A percentile compares a stretch with the other conserved stretches of the same genome.
Evolutionary conservation across 2,329 filamentous ascomycete species (phyloP).

Genomic region (Fonsecaea pugnacius): DNA sequence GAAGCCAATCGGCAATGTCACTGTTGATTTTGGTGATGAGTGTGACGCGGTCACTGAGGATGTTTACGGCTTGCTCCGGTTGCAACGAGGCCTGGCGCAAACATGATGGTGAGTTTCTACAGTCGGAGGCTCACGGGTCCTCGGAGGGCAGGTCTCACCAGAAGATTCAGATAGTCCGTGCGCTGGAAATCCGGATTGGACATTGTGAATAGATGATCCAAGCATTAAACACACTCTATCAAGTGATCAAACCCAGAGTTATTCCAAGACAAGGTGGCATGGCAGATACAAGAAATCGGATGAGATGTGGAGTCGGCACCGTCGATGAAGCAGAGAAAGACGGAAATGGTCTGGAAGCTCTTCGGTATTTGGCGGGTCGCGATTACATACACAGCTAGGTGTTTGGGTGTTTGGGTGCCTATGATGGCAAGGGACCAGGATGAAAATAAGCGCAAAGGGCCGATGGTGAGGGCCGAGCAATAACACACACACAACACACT

Average conservation of each 20-base stretch:
- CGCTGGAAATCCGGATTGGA: constrained; percentile 43
- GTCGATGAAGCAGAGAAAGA: constrained; percentile 5
- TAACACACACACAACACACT: too few species aligned
- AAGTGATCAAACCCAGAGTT: constrained; percentile 2
- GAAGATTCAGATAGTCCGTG: constrained; percentile 89
- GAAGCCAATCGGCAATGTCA: constrained; percentile 95
- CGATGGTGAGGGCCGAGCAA: neutral
- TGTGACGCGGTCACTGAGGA: constrained; percentile 84
- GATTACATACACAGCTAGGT: constrained; percentile 15
- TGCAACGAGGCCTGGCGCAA: constrained; percentile 72
- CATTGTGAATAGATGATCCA: constrained; percentile 18
- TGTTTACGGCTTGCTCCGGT: constrained; percentile 77
- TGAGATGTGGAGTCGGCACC: constrained; percentile 5
- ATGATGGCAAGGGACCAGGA: neutral
- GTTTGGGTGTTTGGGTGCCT: too few species aligned
- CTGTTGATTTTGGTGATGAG: constrained; percentile 83
- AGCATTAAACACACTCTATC: constrained; percentile 15
- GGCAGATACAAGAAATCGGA: constrained; percentile 12
- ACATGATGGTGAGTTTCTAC: constrained; percentile 18
- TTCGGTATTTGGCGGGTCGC: constrained; percentile 17
- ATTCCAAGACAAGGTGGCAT: constrained; percentile 13
- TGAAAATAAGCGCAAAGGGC: neutral
- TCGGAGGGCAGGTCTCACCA: constrained; percentile 66
- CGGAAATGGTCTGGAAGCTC: constrained; percentile 20
- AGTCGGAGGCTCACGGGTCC: constrained; percentile 27